Conservation (phyloP, 768 basidiomycete genomes). For the Neoboletus subvelutipes region DNA sequence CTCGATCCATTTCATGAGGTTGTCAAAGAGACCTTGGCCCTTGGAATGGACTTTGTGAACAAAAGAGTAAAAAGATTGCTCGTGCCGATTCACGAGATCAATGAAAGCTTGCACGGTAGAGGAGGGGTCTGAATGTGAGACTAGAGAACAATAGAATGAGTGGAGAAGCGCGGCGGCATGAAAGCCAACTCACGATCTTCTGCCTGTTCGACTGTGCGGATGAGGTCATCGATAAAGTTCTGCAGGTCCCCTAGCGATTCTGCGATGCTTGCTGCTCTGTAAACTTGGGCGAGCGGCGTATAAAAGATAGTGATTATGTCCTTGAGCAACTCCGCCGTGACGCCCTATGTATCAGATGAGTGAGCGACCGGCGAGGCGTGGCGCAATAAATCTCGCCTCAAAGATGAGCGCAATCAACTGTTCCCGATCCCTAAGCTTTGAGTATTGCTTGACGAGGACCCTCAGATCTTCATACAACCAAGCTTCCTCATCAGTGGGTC, state of each 20-base stretch:
- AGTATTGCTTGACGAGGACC: constrained; percentile 75
- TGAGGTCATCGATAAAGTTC: constrained; percentile 92
- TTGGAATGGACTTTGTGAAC: constrained; percentile 99
- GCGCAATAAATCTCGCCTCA: constrained; percentile 57
- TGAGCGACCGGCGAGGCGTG: neutral
- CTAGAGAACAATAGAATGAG: constrained; percentile 38
- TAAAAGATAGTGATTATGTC: constrained; percentile 99
- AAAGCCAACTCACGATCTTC: constrained; percentile 71
- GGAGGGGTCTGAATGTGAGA: constrained; percentile 79
- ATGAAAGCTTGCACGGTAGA: constrained; percentile 91
- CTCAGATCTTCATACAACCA: constrained; percentile 95
- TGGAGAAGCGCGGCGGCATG: neutral
- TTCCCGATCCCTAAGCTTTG: constrained; percentile 82
- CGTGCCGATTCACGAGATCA: constrained; percentile 89
- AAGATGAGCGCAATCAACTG: constrained; percentile 92
- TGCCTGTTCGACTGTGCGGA: constrained; percentile 87
- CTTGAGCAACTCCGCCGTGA: constrained; percentile 91
- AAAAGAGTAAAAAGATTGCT: constrained; percentile 93
- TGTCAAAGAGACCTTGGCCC: constrained; percentile 90
- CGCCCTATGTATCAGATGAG: constrained; percentile 55
- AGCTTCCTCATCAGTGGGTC: constrained; percentile 90
- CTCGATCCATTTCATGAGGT: constrained; percentile 96
- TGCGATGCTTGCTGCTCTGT: constrained; percentile 94
- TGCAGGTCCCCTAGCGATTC: constrained; percentile 92
- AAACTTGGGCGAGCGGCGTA: constrained; percentile 92